Base-by-base conservation (phyloP, 306 rosid genomes). In the Cucurbita argyrosperma region DNA sequence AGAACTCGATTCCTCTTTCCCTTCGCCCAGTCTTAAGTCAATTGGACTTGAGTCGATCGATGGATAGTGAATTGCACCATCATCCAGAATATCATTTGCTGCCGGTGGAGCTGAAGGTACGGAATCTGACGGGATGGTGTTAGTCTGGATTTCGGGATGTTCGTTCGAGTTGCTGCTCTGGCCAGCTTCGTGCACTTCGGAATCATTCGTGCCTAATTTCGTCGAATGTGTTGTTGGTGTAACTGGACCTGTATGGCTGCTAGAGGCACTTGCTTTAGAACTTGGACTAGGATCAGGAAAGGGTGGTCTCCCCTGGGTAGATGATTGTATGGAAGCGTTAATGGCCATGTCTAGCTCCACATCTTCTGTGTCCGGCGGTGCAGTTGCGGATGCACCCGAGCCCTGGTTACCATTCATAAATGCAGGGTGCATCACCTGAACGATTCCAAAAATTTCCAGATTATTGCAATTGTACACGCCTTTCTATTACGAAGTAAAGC, bases 321-420 rank as follows among this genome's bases (percentile, higher is more conserved):
- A 87, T 64, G 86, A 71, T 81, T 89, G 91, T 60, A 91, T 67
- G 58, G 97, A 91, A 70, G 90, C 93, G 50, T 76, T 83, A 77
- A 91, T 72, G 52, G 96, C 96, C 88, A 88, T 82, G 58, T 81
- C 86, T 68, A 91, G 61, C 77, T 87, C 95, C 55, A 80, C 65
- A 82, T 89, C 97, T 88, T 87, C 99, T 19, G 89, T 84, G 72
- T 76, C 64, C 76, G 85, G 85, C 30, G 99, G 96, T 59, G 96
- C 96, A 40, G 91, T 85, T 58, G 99, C 88, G 54, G 86, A 85
- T 77, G 15, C 77, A 64, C 74, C 78, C 26, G 87, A 78, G 49
- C 77, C 45, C 70, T 78, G 85, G 82, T 77, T 84, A 72, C 35
- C 75, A 30, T 61, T 87, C 88, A 91, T 76, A 85, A 95, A 89